A percentile compares a stretch with the other conserved stretches of the same genome.
Evolutionary conservation across 2,329 filamentous ascomycete genomes (phyloP).

Genomic region (Talaromyces verruculosus): DNA sequence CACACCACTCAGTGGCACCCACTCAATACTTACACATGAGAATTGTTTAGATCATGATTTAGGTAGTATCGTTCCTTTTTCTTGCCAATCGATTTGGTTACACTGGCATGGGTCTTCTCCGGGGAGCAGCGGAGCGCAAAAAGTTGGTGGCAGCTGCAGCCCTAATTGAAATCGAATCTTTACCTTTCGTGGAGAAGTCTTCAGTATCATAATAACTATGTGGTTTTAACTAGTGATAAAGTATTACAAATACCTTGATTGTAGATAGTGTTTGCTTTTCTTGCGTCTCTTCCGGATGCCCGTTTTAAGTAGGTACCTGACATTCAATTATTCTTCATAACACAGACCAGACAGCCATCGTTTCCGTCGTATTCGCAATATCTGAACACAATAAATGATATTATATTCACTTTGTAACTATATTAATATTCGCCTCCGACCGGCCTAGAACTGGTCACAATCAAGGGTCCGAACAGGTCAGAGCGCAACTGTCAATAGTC

Average conservation of each 20-base stretch:
- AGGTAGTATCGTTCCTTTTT: background rate
- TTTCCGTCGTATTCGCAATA: conserved; percentile 2
- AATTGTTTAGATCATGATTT: conserved; percentile 7
- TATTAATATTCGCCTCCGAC: background rate
- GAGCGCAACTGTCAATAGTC: conserved; percentile 4
- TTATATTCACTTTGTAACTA: background rate
- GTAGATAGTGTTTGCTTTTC: background rate
- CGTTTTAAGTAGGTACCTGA: background rate
- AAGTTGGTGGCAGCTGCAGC: conserved; percentile 18
- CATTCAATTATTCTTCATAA: background rate
- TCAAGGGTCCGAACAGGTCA: conserved; percentile 1
- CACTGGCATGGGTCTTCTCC: conserved; percentile 13
- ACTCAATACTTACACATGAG: background rate
- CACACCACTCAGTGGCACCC: background rate
- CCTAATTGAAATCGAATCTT: conserved; percentile 21
- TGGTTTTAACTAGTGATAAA: background rate
- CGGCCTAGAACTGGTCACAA: conserved; percentile 10
- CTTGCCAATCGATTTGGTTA: background rate
- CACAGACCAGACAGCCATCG: background rate
- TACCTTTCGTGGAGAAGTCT: background rate
- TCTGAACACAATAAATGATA: background rate
- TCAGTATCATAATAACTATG: background rate
- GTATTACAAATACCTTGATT: background rate
- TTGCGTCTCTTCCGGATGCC: background rate
- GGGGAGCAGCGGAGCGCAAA: conserved; percentile 16